A percentile compares a stretch with the other conserved stretches of the same genome.
Evolutionary conservation across 2,329 filamentous ascomycete species (phyloP).

Genomic region (Aspergillus sp.): DNA sequence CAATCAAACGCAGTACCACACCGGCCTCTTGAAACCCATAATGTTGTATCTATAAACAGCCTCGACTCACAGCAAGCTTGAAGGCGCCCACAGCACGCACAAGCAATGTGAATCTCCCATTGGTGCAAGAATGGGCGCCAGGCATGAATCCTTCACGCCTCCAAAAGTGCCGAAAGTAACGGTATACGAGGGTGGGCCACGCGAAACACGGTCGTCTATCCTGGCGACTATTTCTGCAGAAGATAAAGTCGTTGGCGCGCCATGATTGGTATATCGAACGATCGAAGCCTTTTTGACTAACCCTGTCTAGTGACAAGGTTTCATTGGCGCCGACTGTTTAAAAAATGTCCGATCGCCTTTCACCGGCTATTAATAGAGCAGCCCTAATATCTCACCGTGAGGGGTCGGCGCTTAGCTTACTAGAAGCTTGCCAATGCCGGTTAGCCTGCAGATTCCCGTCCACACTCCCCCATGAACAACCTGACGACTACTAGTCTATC

Average conservation of each 20-base stretch:
- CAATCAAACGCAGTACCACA: constrained; percentile 27
- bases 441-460: constrained; percentile 9
- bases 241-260: background rate
- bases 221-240: constrained; percentile 22
- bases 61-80: constrained; percentile 25
- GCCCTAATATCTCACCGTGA: constrained; percentile 8
- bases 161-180: background rate
- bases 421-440: constrained; percentile 10
- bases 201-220: constrained; percentile 27
- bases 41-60: constrained; percentile 30
- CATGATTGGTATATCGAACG: constrained; percentile 16
- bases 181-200: constrained; percentile 23
- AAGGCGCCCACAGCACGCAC: constrained; percentile 27
- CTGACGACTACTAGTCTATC: background rate
- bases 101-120: constrained; percentile 19
- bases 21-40: constrained; percentile 25
- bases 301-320: background rate
- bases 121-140: constrained; percentile 27
- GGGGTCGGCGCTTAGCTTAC: constrained; percentile 9
- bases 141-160: constrained; percentile 17
- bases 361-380: constrained; percentile 3
- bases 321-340: constrained; percentile 1
- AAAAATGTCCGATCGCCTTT: background rate
- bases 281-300: background rate
- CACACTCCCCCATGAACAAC: background rate